Evolutionary conservation across 1,284 basidiomycete species (phyloP), one percentile per base, ranked within the genome.

Genomic region (Rhodotorula sp.): DNA sequence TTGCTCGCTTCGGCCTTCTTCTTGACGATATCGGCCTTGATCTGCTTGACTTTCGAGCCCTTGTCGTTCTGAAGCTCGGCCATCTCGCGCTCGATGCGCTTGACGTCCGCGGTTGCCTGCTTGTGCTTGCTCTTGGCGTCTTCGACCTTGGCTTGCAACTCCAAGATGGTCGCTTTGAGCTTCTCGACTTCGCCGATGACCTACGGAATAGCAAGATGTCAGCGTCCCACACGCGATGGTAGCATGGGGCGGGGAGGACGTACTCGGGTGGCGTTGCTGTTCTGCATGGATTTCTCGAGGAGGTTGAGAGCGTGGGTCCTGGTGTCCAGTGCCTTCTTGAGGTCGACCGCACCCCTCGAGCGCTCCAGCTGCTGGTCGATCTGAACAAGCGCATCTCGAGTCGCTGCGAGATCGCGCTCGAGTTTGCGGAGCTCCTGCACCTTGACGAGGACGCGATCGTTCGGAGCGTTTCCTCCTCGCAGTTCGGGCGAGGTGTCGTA

Each of bases 51-150:
- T 83, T 99, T 99, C 61, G 92, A 92, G 69, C 97, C 96, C 81
- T 97, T 97, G 85, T 99, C 95, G 81, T 93, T 90, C 84, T 97
- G 95, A 84, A 99, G 97, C 84, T 99, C 97, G 66, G 88, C 88
- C 93, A 99, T 98, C 81, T 99, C 97, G 79, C 90, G 90, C 83
- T 98, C 91, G 34, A 98, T 88, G 75, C 90, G 91, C 83, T 89
- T 89, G 80, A 88, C 88, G 73, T 98, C 94, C 0, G 85, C 88
- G 66, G 89, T 84, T 0, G 93, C 92, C 3, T 84, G 85, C 76
- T 87, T 87, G 80, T 96, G 91, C 79, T 91, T 91, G 68, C 88
- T 85, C 80, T 90, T 88, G 12, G 92, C 89, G 0, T 82, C 83
- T 67, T 88, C 82, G 47, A 93, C 85, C 1, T 88, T 87, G 23